Evolutionary conservation across 192 early-diverging fungal species (phyloP).

Genomic region (Geranomyces variabilis): DNA sequence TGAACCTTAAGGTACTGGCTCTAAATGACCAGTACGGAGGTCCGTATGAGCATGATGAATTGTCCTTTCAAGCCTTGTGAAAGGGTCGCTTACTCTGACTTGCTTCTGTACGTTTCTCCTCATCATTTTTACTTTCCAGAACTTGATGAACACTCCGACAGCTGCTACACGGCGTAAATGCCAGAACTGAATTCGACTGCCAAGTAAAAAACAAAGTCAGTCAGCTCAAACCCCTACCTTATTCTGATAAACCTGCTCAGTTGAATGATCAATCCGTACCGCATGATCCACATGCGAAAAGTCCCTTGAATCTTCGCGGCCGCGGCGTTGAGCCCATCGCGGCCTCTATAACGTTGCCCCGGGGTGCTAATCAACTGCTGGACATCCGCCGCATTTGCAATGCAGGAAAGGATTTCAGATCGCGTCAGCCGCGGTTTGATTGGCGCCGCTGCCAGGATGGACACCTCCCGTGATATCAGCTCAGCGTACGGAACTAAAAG

Average conservation of each 20-base stretch:
- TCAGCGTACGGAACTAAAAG: slow-evolving; percentile 30
- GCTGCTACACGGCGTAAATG: slow-evolving; percentile 30
- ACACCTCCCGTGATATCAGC: slow-evolving; percentile 13
- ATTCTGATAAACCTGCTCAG: too few relatives aligned
- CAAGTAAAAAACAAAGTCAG: neutral
- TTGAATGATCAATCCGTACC: slow-evolving; percentile 12
- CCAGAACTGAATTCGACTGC: slow-evolving; percentile 29
- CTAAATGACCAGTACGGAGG: neutral
- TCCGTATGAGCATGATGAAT: too few relatives aligned
- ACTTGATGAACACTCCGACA: slow-evolving; percentile 22
- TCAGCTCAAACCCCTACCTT: too few relatives aligned
- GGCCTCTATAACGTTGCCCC: slow-evolving; percentile 27
- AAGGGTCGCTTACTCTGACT: neutral
- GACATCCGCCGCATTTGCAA: slow-evolving; percentile 26
- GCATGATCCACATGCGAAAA: slow-evolving; percentile 32
- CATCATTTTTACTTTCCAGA: slow-evolving; percentile 27
- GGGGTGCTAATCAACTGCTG: neutral
- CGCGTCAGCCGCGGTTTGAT: neutral
- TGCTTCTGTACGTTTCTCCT: slow-evolving; percentile 16
- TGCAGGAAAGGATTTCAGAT: slow-evolving; percentile 15
- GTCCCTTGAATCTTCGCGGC: slow-evolving; percentile 35
- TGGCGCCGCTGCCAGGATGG: slow-evolving; percentile 2
- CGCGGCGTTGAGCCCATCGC: slow-evolving; percentile 21
- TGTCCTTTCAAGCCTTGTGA: neutral
- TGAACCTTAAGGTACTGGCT: slow-evolving; percentile 31